These are phyloP conservation scores for Ochromonas danica DNA, from an alignment of 108 stramenopile genomes.

Conservation along the genomic window DNA sequence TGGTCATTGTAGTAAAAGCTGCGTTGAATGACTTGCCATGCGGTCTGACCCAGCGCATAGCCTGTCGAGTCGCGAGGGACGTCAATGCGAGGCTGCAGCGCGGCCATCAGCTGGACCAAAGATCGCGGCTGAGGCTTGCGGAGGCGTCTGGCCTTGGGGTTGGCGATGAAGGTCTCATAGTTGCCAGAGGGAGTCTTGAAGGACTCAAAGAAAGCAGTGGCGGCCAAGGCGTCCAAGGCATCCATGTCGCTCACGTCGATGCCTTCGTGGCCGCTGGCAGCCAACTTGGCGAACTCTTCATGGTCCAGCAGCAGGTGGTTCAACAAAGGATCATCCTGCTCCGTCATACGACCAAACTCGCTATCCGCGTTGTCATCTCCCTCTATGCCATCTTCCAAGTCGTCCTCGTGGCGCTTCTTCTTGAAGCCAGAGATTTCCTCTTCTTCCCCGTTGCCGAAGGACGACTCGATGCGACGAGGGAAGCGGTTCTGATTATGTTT, in stretches of 20 bases:
- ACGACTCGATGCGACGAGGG: too few species aligned
- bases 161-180: background rate
- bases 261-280: background rate
- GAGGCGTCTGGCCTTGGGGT: background rate
- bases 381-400: too few species aligned
- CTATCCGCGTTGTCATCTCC: too few species aligned
- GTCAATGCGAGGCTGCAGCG: background rate
- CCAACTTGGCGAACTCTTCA: too few species aligned
- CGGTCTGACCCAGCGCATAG: background rate
- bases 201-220: background rate
- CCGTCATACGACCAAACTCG: too few species aligned
- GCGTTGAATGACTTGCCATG: background rate
- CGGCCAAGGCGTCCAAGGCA: background rate
- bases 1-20: background rate
- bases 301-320: too few species aligned
- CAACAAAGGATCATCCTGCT: too few species aligned
- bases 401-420: too few species aligned
- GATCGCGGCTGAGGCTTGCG: background rate
- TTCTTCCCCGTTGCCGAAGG: too few species aligned
- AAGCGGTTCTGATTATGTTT: too few species aligned
- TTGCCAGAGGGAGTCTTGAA: background rate
- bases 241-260: background rate
- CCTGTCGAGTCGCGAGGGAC: background rate
- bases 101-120: background rate
- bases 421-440: too few species aligned